Conservation (phyloP, 2,329 filamentous ascomycete species). For the Fusarium redolens region DNA sequence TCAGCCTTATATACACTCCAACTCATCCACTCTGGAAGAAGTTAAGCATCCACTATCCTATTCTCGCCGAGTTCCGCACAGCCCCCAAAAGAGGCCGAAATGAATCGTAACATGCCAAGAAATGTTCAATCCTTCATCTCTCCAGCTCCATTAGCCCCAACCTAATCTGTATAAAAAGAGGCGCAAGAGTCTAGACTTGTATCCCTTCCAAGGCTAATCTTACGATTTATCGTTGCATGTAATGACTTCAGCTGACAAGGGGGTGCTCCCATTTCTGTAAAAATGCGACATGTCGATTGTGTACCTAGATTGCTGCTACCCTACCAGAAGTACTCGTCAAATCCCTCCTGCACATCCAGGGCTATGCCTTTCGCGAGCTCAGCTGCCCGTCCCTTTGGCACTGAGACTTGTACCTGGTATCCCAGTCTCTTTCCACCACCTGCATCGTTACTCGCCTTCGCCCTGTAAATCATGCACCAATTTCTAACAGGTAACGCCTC, state of each 20-base stretch:
- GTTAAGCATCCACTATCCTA: neutral
- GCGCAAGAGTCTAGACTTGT: neutral
- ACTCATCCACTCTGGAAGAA: neutral
- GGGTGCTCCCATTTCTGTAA: neutral
- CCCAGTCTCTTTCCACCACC: accelerated
- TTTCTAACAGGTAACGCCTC: neutral
- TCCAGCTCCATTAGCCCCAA: neutral
- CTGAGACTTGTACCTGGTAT: neutral
- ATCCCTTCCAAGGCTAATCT: neutral
- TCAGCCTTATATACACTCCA: neutral
- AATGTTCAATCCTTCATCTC: neutral
- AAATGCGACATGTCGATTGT: neutral
- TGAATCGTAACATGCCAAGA: neutral
- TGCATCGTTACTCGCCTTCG: neutral
- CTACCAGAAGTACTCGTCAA: neutral
- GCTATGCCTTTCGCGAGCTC: neutral
- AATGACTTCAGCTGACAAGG: neutral
- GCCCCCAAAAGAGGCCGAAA: neutral
- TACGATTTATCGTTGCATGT: neutral
- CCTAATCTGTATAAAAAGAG: neutral
- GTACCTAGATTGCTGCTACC: neutral
- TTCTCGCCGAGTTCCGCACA: neutral
- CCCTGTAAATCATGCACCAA: neutral
- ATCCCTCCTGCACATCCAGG: neutral
- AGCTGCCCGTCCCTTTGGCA: neutral